phyloP scores from a whole-genome alignment of 2,329 filamentous ascomycete species.

The Aureobasidium sp. region DNA sequence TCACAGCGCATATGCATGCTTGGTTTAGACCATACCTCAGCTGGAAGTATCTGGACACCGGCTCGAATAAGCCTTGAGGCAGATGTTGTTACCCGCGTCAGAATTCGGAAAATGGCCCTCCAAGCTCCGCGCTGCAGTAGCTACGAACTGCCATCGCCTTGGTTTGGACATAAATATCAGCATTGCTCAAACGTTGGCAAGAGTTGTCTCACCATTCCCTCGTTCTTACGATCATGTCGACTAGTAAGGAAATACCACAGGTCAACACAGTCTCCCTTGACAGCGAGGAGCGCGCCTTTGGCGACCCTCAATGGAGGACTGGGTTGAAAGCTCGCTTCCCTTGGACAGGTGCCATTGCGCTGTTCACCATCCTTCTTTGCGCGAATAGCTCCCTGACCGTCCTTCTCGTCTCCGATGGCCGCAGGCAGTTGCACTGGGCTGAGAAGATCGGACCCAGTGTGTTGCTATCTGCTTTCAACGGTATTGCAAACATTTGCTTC shows the following conservation, averaged over 20 bases:
- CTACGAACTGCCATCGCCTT: neutral
- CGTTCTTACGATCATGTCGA: neutral
- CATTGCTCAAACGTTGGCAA: no score
- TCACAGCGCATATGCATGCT: no score
- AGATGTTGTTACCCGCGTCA: neutral
- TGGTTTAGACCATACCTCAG: no score
- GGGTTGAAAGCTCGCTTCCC: constrained; percentile 13
- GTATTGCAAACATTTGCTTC: constrained; percentile 16
- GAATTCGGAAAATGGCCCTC: neutral
- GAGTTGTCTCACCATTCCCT: no score
- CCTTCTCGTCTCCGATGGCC: constrained; percentile 15
- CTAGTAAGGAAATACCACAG: neutral
- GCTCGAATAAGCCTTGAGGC: no score
- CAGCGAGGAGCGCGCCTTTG: neutral
- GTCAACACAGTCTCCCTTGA: neutral
- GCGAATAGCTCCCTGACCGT: no score
- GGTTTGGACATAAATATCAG: neutral
- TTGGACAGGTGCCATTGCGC: constrained; percentile 16
- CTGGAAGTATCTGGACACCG: no score
- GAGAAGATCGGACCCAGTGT: constrained; percentile 19
- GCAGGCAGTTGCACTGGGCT: constrained; percentile 14
- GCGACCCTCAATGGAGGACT: neutral
- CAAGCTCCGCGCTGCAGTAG: no score
- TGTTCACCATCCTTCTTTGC: constrained; percentile 16
- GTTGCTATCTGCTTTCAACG: constrained; percentile 17